Evolutionary conservation across 371 early-diverging fungal species (phyloP).

Genomic region (Batrachochytrium dendrobatidis): DNA sequence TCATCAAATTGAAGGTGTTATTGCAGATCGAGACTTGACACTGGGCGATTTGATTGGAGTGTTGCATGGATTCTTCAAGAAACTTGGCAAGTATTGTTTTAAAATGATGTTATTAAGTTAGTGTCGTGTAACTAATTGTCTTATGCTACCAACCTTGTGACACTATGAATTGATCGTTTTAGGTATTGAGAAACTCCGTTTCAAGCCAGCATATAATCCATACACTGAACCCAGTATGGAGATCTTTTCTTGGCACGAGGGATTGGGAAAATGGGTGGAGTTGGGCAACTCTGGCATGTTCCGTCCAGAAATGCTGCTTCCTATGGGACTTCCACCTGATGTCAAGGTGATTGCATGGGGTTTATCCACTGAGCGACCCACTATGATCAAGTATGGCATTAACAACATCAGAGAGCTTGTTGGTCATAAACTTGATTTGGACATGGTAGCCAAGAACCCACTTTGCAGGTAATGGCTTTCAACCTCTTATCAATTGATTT

Average conservation of each 20-base stretch:
- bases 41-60: conserved; percentile 97
- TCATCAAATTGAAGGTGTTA: conserved; percentile 99
- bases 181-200: conserved; percentile 85
- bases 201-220: conserved; percentile 99
- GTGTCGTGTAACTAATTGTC: neutral
- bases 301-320: conserved; percentile 98
- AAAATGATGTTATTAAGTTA: too few species aligned
- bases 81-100: conserved; percentile 70
- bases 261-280: conserved; percentile 96
- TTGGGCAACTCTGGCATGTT: conserved; percentile 99
- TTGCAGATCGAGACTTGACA: conserved; percentile 93
- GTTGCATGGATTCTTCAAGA: conserved; percentile 95
- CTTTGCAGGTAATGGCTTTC: conserved; percentile 49
- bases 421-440: conserved; percentile 98
- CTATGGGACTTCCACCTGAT: conserved; percentile 95
- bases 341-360: conserved; percentile 99
- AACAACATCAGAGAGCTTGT: conserved; percentile 97
- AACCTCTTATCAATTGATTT: too few species aligned
- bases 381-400: conserved; percentile 98
- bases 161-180: neutral
- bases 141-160: neutral
- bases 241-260: conserved; percentile 98
- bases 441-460: conserved; percentile 89
- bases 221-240: conserved; percentile 99
- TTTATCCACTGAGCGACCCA: conserved; percentile 97